Evolutionary conservation across 768 basidiomycete genomes (phyloP).

Genomic region (Calocybe gangraenosa): DNA sequence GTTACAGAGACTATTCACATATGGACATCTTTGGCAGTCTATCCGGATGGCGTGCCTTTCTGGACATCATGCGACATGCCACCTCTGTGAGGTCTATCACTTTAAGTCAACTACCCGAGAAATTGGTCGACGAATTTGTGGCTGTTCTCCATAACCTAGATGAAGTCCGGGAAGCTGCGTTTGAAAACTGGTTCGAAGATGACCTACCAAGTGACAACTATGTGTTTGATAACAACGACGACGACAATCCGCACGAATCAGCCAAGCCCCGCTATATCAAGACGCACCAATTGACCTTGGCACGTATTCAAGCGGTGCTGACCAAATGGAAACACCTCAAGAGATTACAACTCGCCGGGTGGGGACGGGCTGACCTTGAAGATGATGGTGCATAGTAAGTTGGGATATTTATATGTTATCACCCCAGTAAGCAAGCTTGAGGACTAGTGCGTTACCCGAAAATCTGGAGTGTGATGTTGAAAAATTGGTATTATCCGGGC

Average conservation of each 20-base stretch:
- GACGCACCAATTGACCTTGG: too few relatives aligned
- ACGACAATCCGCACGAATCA: too few relatives aligned
- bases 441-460: background rate
- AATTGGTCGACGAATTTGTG: background rate
- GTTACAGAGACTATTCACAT: background rate
- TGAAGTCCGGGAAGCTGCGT: background rate
- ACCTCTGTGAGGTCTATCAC: background rate
- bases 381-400: too few relatives aligned
- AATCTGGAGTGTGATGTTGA: background rate
- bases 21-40: background rate
- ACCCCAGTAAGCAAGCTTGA: background rate
- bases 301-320: too few relatives aligned
- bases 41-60: background rate
- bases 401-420: too few relatives aligned
- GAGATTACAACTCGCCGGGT: too few relatives aligned
- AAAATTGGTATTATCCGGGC: background rate
- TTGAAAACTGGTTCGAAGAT: too few relatives aligned
- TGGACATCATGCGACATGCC: background rate
- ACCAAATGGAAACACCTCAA: too few relatives aligned
- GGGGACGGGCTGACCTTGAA: too few relatives aligned
- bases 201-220: too few relatives aligned
- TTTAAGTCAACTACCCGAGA: background rate
- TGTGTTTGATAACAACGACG: too few relatives aligned
- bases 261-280: too few relatives aligned
- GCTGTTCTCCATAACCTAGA: background rate